A percentile compares a stretch with the other conserved stretches of the same genome.
Evolutionary conservation across 345 rosid species (phyloP).

Genomic region (Aquilaria sinensis): DNA sequence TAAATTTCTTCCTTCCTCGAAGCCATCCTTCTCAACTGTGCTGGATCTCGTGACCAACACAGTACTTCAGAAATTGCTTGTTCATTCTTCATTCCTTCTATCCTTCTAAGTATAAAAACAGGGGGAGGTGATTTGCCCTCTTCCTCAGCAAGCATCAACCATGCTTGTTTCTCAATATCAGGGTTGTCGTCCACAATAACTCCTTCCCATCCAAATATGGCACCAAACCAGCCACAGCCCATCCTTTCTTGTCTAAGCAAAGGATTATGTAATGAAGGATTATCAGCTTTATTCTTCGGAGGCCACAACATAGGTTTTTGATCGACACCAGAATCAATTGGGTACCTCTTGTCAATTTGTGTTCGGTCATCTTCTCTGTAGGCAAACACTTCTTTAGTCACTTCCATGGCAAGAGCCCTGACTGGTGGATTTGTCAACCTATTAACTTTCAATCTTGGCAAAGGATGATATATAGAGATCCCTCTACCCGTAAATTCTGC

Average conservation of each 20-base stretch:
- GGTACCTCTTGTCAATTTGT: slow-evolving; percentile 42
- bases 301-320: slow-evolving; percentile 72
- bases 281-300: slow-evolving; percentile 80
- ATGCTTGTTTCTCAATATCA: slow-evolving; percentile 73
- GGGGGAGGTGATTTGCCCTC: slow-evolving; percentile 91
- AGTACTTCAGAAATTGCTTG: slow-evolving; percentile 95
- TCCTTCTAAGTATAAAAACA: slow-evolving; percentile 51
- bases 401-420: slow-evolving; percentile 62
- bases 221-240: slow-evolving; percentile 99
- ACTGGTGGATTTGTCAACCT: slow-evolving; percentile 23
- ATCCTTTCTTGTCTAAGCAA: slow-evolving; percentile 84
- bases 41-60: slow-evolving; percentile 93
- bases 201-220: slow-evolving; percentile 97
- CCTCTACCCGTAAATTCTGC: slow-evolving; percentile 31
- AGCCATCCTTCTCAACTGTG: slow-evolving; percentile 70
- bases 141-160: slow-evolving; percentile 82
- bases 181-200: slow-evolving; percentile 78
- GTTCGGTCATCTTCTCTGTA: slow-evolving; percentile 45
- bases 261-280: slow-evolving; percentile 79
- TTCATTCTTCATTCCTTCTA: slow-evolving; percentile 95
- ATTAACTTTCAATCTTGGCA: slow-evolving; percentile 27
- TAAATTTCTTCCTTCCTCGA: slow-evolving; percentile 77
- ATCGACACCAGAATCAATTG: slow-evolving; percentile 32
- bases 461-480: slow-evolving; percentile 23
- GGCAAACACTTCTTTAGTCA: slow-evolving; percentile 67